Percentiles rank a stretch among this genome's conserved stretches.
Evolutionary conservation across 148 eudicot species (phyloP).

Genomic region (Amaranthus cruentus): DNA sequence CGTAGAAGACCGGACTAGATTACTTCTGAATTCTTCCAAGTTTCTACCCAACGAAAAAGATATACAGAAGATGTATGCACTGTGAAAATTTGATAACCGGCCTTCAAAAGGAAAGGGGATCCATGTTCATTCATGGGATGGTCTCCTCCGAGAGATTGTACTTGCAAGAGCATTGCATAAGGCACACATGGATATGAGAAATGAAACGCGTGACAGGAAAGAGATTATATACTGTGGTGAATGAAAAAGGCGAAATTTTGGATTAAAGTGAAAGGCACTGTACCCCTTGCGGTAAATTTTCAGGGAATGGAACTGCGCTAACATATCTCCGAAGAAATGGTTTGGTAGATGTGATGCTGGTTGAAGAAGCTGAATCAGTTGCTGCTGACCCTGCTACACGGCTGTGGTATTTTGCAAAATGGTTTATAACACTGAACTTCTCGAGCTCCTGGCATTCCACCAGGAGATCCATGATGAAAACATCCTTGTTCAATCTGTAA

Average conservation of each 20-base stretch:
- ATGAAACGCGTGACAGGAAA: background rate
- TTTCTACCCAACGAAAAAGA: background rate
- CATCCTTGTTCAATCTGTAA: slow-evolving; percentile 39
- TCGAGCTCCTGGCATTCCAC: slow-evolving; percentile 50
- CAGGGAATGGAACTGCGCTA: slow-evolving; percentile 40
- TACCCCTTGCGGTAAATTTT: slow-evolving; percentile 35
- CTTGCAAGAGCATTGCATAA: background rate
- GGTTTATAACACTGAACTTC: slow-evolving; percentile 46
- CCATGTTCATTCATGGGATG: slow-evolving; percentile 1
- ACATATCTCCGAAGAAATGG: slow-evolving; percentile 38
- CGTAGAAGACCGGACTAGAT: background rate
- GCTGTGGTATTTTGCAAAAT: slow-evolving; percentile 53
- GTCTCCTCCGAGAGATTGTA: background rate
- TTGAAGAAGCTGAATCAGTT: slow-evolving; percentile 26
- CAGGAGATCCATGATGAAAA: slow-evolving; percentile 32
- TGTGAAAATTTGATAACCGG: slow-evolving; percentile 7
- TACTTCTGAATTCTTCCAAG: background rate
- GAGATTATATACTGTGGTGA: background rate
- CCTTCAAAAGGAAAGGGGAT: background rate
- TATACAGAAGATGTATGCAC: slow-evolving; percentile 7
- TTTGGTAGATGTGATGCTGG: slow-evolving; percentile 19
- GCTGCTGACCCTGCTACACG: slow-evolving; percentile 19
- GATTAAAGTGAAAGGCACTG: slow-evolving; percentile 53
- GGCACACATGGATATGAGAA: background rate
- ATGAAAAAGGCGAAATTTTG: background rate